Conservation (phyloP, 208 protist species). For the Spongospora subterranea region DNA sequence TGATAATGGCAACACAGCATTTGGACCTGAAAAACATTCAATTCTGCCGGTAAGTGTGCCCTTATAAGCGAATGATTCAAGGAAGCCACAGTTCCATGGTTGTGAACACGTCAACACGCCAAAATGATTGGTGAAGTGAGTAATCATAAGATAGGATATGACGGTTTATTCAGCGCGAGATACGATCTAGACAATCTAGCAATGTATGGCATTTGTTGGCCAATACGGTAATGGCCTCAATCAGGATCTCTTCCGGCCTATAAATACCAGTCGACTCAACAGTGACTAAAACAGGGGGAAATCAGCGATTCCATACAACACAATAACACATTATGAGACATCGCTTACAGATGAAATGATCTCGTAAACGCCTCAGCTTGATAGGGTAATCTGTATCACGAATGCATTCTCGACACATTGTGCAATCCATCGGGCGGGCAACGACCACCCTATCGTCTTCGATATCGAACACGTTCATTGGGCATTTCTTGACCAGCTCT, state of each 20-base stretch:
- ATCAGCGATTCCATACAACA: not conserved
- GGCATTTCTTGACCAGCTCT: conserved; percentile 84
- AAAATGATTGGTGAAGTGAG: too few relatives aligned
- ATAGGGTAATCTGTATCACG: conserved; percentile 78
- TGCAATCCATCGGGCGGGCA: conserved; percentile 86
- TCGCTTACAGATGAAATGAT: conserved; percentile 84
- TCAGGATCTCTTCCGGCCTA: conserved; percentile 58
- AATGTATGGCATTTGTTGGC: not conserved
- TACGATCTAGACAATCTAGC: not conserved
- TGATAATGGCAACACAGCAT: too few relatives aligned
- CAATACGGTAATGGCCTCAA: conserved; percentile 54
- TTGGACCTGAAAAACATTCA: too few relatives aligned
- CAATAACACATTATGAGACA: not conserved
- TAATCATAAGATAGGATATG: too few relatives aligned
- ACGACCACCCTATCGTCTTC: conserved; percentile 81
- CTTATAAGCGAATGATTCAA: too few relatives aligned
- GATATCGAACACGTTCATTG: conserved; percentile 91
- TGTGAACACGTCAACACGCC: too few relatives aligned
- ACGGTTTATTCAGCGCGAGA: not conserved
- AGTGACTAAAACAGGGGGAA: conserved; percentile 57
- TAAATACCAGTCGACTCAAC: conserved; percentile 67
- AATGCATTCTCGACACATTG: conserved; percentile 95
- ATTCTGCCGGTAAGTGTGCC: too few relatives aligned
- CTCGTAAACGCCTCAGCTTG: conserved; percentile 71
- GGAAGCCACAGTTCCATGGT: too few relatives aligned